These are phyloP conservation scores for Ceratobasidium theobromae DNA, from an alignment of 1,284 basidiomycete genomes.

Conservation along the genomic window DNA sequence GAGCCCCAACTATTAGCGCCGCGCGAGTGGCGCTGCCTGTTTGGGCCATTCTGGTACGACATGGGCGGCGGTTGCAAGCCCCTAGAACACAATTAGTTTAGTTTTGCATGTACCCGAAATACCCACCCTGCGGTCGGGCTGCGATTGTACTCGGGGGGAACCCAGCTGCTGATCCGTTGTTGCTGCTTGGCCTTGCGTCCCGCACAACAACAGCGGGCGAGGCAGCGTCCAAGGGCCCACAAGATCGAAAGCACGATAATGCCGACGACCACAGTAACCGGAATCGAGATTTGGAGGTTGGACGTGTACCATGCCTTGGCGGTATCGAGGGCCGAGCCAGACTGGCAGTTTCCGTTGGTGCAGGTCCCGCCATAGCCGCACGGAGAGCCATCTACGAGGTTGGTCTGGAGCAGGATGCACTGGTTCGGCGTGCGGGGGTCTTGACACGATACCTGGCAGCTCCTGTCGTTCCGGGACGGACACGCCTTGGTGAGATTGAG, in stretches of 20 bases:
- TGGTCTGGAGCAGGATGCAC: conserved; percentile 75
- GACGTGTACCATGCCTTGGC: conserved; percentile 72
- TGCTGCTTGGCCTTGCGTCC: not conserved
- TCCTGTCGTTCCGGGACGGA: conserved; percentile 60
- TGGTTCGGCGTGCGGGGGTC: conserved; percentile 62
- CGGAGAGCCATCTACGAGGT: conserved; percentile 81
- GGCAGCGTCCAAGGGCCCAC: conserved; percentile 39
- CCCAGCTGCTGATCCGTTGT: conserved; percentile 27
- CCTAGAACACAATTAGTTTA: conserved; percentile 1
- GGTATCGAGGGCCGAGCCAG: conserved; percentile 63
- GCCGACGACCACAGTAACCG: conserved; percentile 72
- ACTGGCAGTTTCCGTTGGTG: conserved; percentile 61
- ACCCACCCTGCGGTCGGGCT: not conserved
- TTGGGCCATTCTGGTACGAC: conserved; percentile 13
- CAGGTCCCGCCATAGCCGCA: conserved; percentile 84
- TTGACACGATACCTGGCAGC: conserved; percentile 79
- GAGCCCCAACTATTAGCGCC: conserved; percentile 14
- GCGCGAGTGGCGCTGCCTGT: conserved; percentile 17
- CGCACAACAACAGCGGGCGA: not conserved
- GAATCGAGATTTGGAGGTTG: conserved; percentile 79
- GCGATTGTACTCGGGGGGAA: conserved; percentile 3
- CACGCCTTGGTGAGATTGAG: conserved; percentile 71
- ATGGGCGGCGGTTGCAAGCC: conserved; percentile 13
- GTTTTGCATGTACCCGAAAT: too few relatives aligned
- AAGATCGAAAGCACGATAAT: conserved; percentile 59